Base-by-base conservation (phyloP, 2,329 filamentous ascomycete genomes). In the Hypocreales sp. region DNA sequence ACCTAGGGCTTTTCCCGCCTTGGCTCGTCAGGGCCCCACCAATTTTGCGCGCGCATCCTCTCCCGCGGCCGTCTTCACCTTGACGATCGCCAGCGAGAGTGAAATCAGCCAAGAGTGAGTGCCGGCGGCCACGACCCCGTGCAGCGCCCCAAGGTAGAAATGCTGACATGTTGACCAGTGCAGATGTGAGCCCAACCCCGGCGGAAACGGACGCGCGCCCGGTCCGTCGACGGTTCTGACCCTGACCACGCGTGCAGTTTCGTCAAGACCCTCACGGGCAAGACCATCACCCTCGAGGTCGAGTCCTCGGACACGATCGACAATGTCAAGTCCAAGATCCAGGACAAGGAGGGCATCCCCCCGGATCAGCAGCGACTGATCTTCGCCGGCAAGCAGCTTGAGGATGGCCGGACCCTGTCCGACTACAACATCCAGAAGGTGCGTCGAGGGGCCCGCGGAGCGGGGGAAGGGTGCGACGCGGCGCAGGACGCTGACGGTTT, bases 341-440 rank as follows among this genome's bases (percentile, higher is more conserved):
- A 94, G 71, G 86, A 94, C 67, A 94, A 94, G 80, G 87, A 94
- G 70, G 87, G 87, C 50, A 94, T 94, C 47, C 87, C 87, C 50
- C 86, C 86, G 43, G 87, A 94, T 65, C 86, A 94, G 64, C 87
- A 95, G 73, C 86, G 87, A 56, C 63, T 95, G 69, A 94, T 94
- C 68, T 95, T 95, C 61, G 86, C 86, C 50, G 86, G 87, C 61
- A 94, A 94, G 79, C 87, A 94, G 70, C 79, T 95, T 43, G 87
- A 94, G 74, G 87, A 95, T 68, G 86, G 86, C 64, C 81, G 86
- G 54, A 94, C 87, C 38, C 74, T 94, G 41, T 82, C 77, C 58
- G 86, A 94, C 69, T 94, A 94, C 79, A 94, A 94, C 72, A 94
- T 95, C 65, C 86, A 94, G 72, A 94, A 94, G 80, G 79, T 84